These are phyloP conservation scores for Stachybotrys elegans DNA, from an alignment of 2,329 filamentous ascomycete species.

Conservation along the genomic window DNA sequence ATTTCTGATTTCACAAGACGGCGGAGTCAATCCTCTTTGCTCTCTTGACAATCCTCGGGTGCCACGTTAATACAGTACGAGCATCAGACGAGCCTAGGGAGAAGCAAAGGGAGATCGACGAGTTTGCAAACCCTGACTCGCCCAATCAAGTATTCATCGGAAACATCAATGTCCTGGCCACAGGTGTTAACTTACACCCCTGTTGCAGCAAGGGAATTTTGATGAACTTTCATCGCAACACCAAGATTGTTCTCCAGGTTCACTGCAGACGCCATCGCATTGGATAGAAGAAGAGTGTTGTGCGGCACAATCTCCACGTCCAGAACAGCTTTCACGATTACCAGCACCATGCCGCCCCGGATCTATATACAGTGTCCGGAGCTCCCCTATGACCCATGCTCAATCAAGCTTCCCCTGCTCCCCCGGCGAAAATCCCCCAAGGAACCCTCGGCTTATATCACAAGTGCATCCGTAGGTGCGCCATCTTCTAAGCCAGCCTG, in stretches of 20 bases:
- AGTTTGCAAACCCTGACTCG: not conserved
- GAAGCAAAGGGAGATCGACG: not conserved
- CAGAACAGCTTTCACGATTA: not conserved
- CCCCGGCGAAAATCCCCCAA: no score
- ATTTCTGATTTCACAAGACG: no score
- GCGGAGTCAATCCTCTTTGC: no score
- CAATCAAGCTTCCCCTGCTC: no score
- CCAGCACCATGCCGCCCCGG: no score
- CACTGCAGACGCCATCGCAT: not conserved
- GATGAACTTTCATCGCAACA: not conserved
- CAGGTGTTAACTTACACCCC: not conserved
- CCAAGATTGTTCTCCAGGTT: not conserved
- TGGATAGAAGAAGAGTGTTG: not conserved
- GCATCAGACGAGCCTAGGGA: not conserved
- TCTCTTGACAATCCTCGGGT: not conserved
- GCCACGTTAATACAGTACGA: not conserved
- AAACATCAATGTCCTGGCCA: not conserved
- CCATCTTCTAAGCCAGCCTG: no score
- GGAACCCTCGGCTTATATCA: no score
- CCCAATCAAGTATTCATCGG: not conserved
- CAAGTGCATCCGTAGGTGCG: no score
- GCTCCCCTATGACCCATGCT: no score
- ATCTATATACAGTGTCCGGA: no score
- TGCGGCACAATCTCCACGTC: not conserved
- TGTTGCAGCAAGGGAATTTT: not conserved